phyloP scores from a whole-genome alignment of 1,284 basidiomycete genomes.

The Sanghuangporus baumii region DNA sequence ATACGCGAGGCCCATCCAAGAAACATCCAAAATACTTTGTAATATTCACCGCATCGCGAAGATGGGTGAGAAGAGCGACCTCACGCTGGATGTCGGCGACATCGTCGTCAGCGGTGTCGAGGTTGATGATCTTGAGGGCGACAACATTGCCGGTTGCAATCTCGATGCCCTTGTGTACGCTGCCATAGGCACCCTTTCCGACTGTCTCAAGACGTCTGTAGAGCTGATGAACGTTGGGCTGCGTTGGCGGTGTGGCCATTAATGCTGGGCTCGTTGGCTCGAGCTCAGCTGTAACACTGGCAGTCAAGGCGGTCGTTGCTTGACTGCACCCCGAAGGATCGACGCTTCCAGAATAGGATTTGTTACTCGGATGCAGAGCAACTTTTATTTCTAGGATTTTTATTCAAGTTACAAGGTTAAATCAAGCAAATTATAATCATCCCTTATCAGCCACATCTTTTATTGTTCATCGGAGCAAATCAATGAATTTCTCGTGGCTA shows the following conservation, averaged over 20 bases:
- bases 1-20: conserved; percentile 91
- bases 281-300: background rate
- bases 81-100: conserved; percentile 96
- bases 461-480: background rate
- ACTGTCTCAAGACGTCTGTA: conserved; percentile 56
- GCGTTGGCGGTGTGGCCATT: background rate
- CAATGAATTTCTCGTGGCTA: background rate
- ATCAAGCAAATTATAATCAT: too few relatives aligned
- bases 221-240: conserved; percentile 36
- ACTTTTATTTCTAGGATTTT: too few relatives aligned
- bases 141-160: conserved; percentile 81
- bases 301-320: background rate
- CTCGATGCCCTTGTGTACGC: conserved; percentile 92
- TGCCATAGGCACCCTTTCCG: conserved; percentile 94
- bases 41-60: conserved; percentile 86
- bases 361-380: too few relatives aligned
- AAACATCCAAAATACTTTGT: conserved; percentile 96
- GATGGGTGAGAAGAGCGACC: conserved; percentile 86
- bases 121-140: conserved; percentile 97
- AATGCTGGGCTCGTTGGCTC: background rate
- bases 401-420: too few relatives aligned
- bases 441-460: too few relatives aligned
- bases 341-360: background rate
- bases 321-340: background rate
- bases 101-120: conserved; percentile 96